Evolutionary conservation across 2,329 filamentous ascomycete species (phyloP), one percentile per base, ranked within the genome.

Genomic region (Xylariales sp.): DNA sequence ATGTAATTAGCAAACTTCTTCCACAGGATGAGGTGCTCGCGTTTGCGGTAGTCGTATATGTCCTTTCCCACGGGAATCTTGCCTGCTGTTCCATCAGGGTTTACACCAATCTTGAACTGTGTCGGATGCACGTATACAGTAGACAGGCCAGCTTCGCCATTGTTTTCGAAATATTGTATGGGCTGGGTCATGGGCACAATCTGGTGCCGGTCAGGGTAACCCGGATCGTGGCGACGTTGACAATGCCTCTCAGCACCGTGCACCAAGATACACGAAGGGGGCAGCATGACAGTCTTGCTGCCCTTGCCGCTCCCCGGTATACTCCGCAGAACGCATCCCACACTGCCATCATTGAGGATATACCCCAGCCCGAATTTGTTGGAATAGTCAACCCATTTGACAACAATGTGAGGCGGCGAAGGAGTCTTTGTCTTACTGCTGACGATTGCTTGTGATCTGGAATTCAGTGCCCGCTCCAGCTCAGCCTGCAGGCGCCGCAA

Each of bases 351-450:
- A 47, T 87, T 87, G 40, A 93, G 69, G 44, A 91, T 88, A 55
- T 91, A 93, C 25, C 87, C 87, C 12, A 93, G 73, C 10, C 87
- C 87, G 59, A 89, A 88, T 59, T 89, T 89, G 62, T 89, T 88
- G 45, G 86, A 88, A 61, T 93, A 93, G 59, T 93, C 87, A 5
- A 93, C 87, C 87, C 87, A 93, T 57, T 90, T 88, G 9, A 84
- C 77, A 10, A 84, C 80, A 32, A 84, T 76, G 56, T 81, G 65
- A 56, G 84, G 74, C 57, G 83, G 61, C 46, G 80, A 56, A 57
- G 74, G 66, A 42, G 73, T 60, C 47, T 71, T 63, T 44, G 38
- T 28, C 62, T 78, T 74, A n/a, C n/a, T n/a, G 8, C 74, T 67
- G 36, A 81, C 66, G 40, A 80, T 69, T 15, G 79, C 79, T 71